Evolutionary conservation across 2,329 filamentous ascomycete genomes (phyloP).

Genomic region (Dactylellina leptospora): DNA sequence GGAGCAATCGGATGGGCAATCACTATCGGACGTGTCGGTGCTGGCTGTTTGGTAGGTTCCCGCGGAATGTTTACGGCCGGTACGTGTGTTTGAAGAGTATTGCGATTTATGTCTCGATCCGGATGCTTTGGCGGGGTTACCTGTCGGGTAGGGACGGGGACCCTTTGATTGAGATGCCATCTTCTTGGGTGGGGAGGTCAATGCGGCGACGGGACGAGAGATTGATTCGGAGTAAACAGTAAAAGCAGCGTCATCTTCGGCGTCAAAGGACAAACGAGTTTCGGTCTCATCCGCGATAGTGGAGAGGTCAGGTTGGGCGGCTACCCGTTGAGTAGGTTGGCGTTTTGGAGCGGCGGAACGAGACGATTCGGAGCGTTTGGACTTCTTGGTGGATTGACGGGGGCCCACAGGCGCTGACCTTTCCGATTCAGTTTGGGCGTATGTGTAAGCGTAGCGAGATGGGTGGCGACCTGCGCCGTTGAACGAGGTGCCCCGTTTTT

Average conservation of each 20-base stretch:
- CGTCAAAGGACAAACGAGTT: constrained; percentile 44
- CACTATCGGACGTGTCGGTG: constrained; percentile 48
- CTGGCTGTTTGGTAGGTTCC: constrained; percentile 48
- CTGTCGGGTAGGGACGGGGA: constrained; percentile 15
- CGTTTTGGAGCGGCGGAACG: constrained; percentile 34
- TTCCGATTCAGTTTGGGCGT: constrained; percentile 35
- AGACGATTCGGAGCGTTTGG: constrained; percentile 38
- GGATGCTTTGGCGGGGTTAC: constrained; percentile 13
- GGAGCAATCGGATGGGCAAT: constrained; percentile 45
- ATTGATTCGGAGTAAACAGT: constrained; percentile 46
- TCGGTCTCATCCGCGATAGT: constrained; percentile 49
- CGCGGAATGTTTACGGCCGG: constrained; percentile 40
- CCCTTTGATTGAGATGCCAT: constrained; percentile 22
- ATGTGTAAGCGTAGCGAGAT: constrained; percentile 49
- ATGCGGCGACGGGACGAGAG: constrained; percentile 28
- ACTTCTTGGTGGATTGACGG: constrained; percentile 49
- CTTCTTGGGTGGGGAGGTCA: constrained; percentile 35
- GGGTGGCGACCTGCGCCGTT: constrained; percentile 36
- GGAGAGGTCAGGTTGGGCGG: constrained; percentile 42
- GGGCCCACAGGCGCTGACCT: constrained; percentile 29
- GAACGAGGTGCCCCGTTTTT: constrained; percentile 33
- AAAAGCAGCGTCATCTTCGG: constrained; percentile 42
- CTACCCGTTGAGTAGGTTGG: constrained; percentile 31
- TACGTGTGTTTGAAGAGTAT: constrained; percentile 33
- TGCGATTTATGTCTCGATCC: constrained; percentile 26